These are phyloP conservation scores for Cystobasidium tubakii DNA, from an alignment of 768 basidiomycete species.

Conservation along the genomic window DNA sequence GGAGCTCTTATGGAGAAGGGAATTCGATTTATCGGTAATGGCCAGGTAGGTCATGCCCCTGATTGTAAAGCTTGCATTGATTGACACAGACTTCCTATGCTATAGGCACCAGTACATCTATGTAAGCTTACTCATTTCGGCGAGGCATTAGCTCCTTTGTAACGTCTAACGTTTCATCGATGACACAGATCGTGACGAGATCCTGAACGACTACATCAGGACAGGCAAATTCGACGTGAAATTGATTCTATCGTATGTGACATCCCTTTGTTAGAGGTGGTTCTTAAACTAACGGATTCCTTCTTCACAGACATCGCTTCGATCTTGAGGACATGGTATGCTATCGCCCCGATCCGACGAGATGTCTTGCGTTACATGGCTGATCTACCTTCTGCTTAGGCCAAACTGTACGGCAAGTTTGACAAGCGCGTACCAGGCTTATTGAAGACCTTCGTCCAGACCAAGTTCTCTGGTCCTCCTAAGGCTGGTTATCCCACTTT, in stretches of 20 bases:
- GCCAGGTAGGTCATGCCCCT: constrained; percentile 51
- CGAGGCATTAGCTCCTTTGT: background rate
- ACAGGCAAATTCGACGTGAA: constrained; percentile 61
- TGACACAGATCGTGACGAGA: constrained; percentile 62
- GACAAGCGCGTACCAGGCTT: constrained; percentile 53
- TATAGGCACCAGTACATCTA: constrained; percentile 43
- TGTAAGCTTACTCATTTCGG: background rate
- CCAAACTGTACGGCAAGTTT: constrained; percentile 61
- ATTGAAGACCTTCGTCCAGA: constrained; percentile 58
- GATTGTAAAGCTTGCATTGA: background rate
- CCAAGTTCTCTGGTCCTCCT: constrained; percentile 55
- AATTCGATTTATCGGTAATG: constrained; percentile 64
- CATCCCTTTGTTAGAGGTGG: constrained; percentile 24
- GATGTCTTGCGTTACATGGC: too few species aligned
- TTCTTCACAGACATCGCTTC: constrained; percentile 55
- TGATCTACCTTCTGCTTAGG: background rate
- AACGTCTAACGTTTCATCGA: background rate
- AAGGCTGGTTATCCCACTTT: constrained; percentile 54
- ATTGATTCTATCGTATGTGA: constrained; percentile 39
- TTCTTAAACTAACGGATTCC: background rate
- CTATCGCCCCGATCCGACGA: background rate
- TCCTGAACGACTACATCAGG: constrained; percentile 61
- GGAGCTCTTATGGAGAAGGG: constrained; percentile 76
- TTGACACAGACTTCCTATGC: background rate
- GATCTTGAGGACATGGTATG: constrained; percentile 58